These are phyloP conservation scores for Solanum etuberosum DNA, from an alignment of 257 asterid genomes.

Conservation along the genomic window DNA sequence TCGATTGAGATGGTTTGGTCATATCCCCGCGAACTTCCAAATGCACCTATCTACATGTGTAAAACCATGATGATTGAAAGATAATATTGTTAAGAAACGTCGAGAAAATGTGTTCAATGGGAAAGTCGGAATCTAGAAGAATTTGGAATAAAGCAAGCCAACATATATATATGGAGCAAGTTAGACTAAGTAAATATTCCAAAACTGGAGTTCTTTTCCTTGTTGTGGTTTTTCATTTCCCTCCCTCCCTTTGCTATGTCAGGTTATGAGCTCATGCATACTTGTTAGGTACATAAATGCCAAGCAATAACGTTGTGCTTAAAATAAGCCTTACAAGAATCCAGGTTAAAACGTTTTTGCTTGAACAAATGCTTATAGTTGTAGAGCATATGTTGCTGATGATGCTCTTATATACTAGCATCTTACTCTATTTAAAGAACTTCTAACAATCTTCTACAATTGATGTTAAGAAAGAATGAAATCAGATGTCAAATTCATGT, in stretches of 20 bases:
- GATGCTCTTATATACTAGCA: not conserved
- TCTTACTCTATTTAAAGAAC: not conserved
- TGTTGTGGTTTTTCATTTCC: not conserved
- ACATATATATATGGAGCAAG: not conserved
- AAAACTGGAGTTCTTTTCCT: not conserved
- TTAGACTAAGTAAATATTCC: not conserved
- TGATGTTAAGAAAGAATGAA: not conserved
- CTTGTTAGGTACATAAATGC: not conserved
- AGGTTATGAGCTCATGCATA: not conserved
- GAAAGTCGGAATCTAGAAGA: not conserved
- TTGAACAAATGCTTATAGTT: not conserved
- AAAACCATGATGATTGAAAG: not conserved
- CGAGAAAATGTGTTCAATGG: not conserved
- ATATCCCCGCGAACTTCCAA: not conserved
- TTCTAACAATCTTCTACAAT: not conserved
- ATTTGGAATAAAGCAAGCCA: not conserved
- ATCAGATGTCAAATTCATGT: not conserved
- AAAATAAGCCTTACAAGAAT: not conserved
- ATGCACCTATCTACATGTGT: not conserved
- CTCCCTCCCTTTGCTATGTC: not conserved
- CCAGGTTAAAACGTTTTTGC: not conserved
- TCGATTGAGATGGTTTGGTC: not conserved
- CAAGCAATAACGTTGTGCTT: not conserved
- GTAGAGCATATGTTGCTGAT: not conserved
- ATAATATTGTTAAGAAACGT: not conserved